phyloP scores from a whole-genome alignment of 2,329 filamentous ascomycete genomes.

The Phoma sp. region DNA sequence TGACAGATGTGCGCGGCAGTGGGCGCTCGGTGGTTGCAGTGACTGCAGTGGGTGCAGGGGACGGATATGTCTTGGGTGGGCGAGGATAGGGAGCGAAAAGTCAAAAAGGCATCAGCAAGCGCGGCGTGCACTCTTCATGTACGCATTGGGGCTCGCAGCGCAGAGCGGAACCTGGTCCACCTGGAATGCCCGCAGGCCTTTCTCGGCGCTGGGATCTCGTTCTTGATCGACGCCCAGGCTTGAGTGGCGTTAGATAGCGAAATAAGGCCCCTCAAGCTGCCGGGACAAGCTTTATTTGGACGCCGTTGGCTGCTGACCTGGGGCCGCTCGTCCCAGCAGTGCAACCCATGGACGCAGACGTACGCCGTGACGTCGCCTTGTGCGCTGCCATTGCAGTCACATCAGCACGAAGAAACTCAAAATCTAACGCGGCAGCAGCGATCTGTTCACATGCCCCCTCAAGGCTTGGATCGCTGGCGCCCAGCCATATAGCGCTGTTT shows the following conservation, averaged over 20 bases:
- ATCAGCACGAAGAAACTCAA: neutral
- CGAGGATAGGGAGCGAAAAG: conserved; percentile 18
- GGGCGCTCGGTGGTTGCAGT: conserved; percentile 6
- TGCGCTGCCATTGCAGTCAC: neutral
- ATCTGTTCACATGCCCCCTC: conserved; percentile 15
- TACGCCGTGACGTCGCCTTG: conserved; percentile 12
- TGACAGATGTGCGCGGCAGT: conserved; percentile 20
- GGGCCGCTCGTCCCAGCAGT: conserved; percentile 25
- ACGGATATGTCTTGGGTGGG: conserved; percentile 7
- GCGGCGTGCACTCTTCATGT: conserved; percentile 38
- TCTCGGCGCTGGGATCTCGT: conserved; percentile 39
- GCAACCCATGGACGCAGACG: conserved; percentile 17
- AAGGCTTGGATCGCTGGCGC: conserved; percentile 24
- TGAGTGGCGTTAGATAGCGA: conserved; percentile 47
- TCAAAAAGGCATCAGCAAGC: conserved; percentile 22
- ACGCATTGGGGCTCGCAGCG: conserved; percentile 19
- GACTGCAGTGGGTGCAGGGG: too few relatives aligned
- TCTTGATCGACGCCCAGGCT: conserved; percentile 47
- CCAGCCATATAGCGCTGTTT: conserved; percentile 35
- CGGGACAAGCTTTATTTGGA: conserved; percentile 49
- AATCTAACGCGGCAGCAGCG: conserved; percentile 9
- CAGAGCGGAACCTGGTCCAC: conserved; percentile 13
- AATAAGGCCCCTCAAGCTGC: conserved; percentile 44
- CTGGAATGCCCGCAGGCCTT: conserved; percentile 37
- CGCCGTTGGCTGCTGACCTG: conserved; percentile 40